Conservation (phyloP, 306 rosid genomes). For the barrel medic (Medicago truncatula) region DNA sequence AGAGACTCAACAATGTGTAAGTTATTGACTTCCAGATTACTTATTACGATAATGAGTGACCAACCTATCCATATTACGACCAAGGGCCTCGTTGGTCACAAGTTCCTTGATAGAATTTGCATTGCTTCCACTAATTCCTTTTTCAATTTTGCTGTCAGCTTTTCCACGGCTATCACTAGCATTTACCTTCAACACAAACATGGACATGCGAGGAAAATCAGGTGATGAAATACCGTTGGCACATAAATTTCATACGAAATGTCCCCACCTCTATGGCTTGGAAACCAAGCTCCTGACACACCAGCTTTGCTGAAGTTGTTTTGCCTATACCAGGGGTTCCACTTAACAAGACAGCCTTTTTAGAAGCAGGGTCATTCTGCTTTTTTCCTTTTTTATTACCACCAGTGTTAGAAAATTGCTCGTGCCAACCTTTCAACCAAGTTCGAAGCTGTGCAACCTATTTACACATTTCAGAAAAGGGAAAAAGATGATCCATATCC, state of each 20-base stretch:
- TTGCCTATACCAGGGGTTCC: constrained; percentile 99
- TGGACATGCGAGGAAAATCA: constrained; percentile 27
- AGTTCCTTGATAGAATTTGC: constrained; percentile 89
- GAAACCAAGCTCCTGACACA: constrained; percentile 88
- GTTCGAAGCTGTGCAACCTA: constrained; percentile 88
- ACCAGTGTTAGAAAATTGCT: constrained; percentile 72
- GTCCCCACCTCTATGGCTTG: constrained; percentile 78
- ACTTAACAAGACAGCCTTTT: constrained; percentile 83
- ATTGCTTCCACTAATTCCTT: constrained; percentile 92
- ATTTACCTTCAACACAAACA: constrained; percentile 71
- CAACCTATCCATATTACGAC: constrained; percentile 61
- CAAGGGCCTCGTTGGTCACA: constrained; percentile 67
- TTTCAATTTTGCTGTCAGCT: constrained; percentile 88
- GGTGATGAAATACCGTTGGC: constrained; percentile 22
- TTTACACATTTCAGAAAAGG: constrained; percentile 42
- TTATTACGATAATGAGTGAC: constrained; percentile 48
- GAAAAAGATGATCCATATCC: constrained; percentile 28
- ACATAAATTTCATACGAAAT: constrained; percentile 36
- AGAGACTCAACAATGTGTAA: constrained; percentile 29
- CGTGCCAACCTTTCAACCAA: constrained; percentile 91
- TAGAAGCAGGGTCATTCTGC: constrained; percentile 63
- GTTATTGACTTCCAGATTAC: constrained; percentile 29
- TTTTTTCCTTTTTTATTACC: constrained; percentile 74
- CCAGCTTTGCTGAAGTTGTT: constrained; percentile 95
- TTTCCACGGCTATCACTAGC: constrained; percentile 98